These are phyloP conservation scores for Tulasnella sp. DNA, from an alignment of 768 basidiomycete genomes.

Conservation along the genomic window DNA sequence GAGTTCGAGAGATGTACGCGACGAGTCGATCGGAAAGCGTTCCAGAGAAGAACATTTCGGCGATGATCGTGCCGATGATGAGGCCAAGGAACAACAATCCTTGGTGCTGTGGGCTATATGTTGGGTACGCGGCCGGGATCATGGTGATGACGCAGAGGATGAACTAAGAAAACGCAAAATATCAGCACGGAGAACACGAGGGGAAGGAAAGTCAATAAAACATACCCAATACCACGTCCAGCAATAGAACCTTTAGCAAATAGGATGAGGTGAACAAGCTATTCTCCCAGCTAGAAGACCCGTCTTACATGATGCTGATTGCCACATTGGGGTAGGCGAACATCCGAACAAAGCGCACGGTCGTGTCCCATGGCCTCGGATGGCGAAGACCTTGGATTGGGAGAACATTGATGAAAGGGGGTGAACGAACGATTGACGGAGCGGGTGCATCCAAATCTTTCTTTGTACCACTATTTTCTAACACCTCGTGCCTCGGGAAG, in stretches of 20 bases:
- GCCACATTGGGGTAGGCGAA: constrained; percentile 28
- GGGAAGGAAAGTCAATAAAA: not conserved
- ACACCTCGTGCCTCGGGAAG: not conserved
- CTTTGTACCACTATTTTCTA: not conserved
- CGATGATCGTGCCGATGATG: constrained; percentile 29
- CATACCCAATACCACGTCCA: constrained; percentile 30
- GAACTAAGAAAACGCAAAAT: constrained; percentile 18
- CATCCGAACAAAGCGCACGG: constrained; percentile 23
- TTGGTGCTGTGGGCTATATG: constrained; percentile 24
- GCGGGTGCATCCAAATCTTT: not conserved
- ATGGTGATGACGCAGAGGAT: constrained; percentile 30
- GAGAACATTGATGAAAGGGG: constrained; percentile 22
- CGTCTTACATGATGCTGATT: constrained; percentile 24
- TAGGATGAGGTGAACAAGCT: not conserved
- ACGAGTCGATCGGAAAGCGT: constrained; percentile 28
- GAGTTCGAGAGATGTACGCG: constrained; percentile 10
- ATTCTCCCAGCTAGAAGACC: not conserved
- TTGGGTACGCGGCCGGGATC: constrained; percentile 29
- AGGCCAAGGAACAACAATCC: constrained; percentile 27
- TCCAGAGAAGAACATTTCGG: constrained; percentile 27
- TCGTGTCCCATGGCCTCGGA: constrained; percentile 23
- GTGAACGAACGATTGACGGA: not conserved
- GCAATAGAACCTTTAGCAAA: constrained; percentile 24
- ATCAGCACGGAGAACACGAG: not conserved
- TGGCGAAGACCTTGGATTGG: constrained; percentile 6